Base-by-base conservation (phyloP, 2,329 filamentous ascomycete genomes). In the Tolypocladium sp. region DNA sequence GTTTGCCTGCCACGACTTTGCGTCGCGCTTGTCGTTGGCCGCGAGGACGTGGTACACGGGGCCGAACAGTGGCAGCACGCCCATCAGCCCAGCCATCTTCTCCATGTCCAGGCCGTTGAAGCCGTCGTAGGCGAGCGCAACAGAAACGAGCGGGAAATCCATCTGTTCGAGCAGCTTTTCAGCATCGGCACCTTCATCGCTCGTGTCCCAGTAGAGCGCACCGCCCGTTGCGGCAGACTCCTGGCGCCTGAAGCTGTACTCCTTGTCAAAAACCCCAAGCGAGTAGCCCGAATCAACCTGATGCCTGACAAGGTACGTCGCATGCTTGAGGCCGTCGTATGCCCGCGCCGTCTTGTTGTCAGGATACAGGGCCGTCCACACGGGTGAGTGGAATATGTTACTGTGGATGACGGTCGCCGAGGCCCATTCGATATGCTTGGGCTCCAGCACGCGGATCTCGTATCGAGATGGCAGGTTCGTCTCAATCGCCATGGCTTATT, bases 131-230 rank as follows among this genome's bases (percentile, higher is more conserved):
- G 68, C 63, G 22, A 71, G 60, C 2, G 68, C 69, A 27, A 72
- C 57, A 12, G 66, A 69, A 2, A 69, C 69, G 10, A 71, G 63
- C 1, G 69, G 68, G 55, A 72, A 71, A 55, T 71, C 69, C 70
- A 72, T 72, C 53, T 66, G 64, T 57, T 66, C 66, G 2, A 69
- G 64, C 33, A 70, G 63, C 60, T 60, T 58, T n/a, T 63, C 62
- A 1, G 25, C 56, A 6, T 62, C 61, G 9, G 56, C 53, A 0
- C 30, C 38, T 8, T 56, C 27, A 44, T 66, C 42, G 7, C 37
- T 55, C 10, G 46, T n/a, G 27, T 70, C 60, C 69, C 69, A 72
- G 61, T 67, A 67, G n/a, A 72, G 63, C 46, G 59, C 63, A 12
- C 69, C 68, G 17, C 62, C 63, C 1, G 62, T 60, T 3, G 60